Percentiles rank a stretch among this genome's conserved stretches.
Conservation (phyloP, 306 rosid species). For the Pterocarpus macrocarpus region DNA sequence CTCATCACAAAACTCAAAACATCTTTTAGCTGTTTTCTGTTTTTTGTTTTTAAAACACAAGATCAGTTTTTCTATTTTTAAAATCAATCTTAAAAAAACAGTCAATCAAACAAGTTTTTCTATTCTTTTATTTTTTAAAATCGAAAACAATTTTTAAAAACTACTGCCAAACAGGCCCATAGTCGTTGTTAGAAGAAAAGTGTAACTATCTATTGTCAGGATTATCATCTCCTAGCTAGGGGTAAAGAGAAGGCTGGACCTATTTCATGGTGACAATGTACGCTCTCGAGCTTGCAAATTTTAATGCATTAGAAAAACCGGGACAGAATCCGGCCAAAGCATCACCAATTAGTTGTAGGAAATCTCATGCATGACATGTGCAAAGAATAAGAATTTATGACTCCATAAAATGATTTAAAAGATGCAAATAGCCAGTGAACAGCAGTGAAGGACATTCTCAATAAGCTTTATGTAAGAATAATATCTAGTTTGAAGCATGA, state of each 20-base stretch:
- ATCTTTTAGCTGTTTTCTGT: too few relatives aligned
- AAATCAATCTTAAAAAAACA: too few relatives aligned
- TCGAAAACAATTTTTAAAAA: too few relatives aligned
- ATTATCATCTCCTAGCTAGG: conserved; percentile 29
- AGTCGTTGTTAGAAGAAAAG: too few relatives aligned
- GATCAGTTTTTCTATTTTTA: too few relatives aligned
- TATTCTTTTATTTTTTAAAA: too few relatives aligned
- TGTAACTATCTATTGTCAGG: background rate
- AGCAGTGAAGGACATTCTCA: too few relatives aligned
- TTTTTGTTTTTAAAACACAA: too few relatives aligned
- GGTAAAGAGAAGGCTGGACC: conserved; percentile 49
- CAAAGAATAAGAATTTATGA: conserved; percentile 24
- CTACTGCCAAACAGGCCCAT: too few relatives aligned
- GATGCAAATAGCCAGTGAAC: background rate
- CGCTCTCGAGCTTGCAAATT: conserved; percentile 79
- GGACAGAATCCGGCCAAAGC: conserved; percentile 73
- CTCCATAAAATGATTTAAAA: conserved; percentile 29
- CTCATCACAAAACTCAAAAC: too few relatives aligned
- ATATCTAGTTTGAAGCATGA: conserved; percentile 43
- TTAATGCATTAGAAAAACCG: conserved; percentile 84
- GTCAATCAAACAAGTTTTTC: too few relatives aligned
- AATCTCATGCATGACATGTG: conserved; percentile 31
- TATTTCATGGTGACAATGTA: conserved; percentile 86
- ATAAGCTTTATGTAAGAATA: too few relatives aligned
- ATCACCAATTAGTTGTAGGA: conserved; percentile 34